Evolutionary conservation across 768 basidiomycete genomes (phyloP).

Genomic region (Boletus tylopilopsis): DNA sequence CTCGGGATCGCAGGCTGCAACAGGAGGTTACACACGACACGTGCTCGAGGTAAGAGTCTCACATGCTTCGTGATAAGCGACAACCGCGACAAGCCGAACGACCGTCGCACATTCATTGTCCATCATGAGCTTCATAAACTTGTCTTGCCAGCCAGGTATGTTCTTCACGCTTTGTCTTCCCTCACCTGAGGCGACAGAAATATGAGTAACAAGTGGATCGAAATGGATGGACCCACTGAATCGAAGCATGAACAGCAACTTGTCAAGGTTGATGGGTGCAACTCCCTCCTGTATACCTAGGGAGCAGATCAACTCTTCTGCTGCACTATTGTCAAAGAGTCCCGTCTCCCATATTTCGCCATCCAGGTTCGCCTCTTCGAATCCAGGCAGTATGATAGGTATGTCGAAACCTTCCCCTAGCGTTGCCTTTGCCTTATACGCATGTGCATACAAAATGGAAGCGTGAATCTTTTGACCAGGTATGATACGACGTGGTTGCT

Average conservation of each 20-base stretch:
- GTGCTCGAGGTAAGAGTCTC: background rate
- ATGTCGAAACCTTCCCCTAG: conserved; percentile 25
- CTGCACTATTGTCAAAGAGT: conserved; percentile 20
- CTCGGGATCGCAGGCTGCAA: conserved; percentile 8
- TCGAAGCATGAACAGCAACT: conserved; percentile 17
- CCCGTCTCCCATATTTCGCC: conserved; percentile 17
- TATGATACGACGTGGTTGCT: conserved; percentile 25
- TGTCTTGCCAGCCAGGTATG: conserved; percentile 9
- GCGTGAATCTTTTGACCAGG: conserved; percentile 27
- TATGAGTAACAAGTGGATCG: background rate
- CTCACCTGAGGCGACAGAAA: conserved; percentile 8
- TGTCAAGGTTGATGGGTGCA: conserved; percentile 5
- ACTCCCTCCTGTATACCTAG: conserved; percentile 10
- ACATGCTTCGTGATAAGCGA: conserved; percentile 23
- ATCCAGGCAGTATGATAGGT: conserved; percentile 1
- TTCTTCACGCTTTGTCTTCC: conserved; percentile 20
- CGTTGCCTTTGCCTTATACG: conserved; percentile 17
- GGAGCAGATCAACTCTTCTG: conserved; percentile 8
- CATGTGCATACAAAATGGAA: conserved; percentile 21
- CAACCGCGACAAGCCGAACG: conserved; percentile 20
- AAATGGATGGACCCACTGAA: conserved; percentile 11
- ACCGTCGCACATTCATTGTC: conserved; percentile 11
- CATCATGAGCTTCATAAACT: conserved; percentile 11
- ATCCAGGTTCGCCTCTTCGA: conserved; percentile 5
- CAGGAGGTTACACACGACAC: background rate